These are phyloP conservation scores for Persicaria maculosa DNA, from an alignment of 148 eudicot species.

Conservation along the genomic window DNA sequence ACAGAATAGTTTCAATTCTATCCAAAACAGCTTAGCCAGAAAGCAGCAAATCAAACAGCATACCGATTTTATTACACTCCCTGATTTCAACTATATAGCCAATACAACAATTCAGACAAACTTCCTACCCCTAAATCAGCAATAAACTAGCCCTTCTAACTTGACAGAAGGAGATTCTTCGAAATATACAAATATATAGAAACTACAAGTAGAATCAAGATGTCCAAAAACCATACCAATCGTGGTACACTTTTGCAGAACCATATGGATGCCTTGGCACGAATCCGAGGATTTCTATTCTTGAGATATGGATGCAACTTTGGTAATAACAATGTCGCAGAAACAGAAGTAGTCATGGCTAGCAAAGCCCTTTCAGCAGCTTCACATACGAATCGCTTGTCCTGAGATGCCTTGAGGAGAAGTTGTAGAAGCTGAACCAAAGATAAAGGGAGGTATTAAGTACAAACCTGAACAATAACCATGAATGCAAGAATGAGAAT, in stretches of 20 bases:
- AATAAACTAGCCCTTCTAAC: neutral
- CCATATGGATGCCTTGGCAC: slow-evolving; percentile 64
- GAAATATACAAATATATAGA: neutral
- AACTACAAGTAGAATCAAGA: slow-evolving; percentile 3
- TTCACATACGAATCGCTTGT: slow-evolving; percentile 66
- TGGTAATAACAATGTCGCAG: slow-evolving; percentile 44
- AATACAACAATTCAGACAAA: neutral
- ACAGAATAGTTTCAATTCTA: neutral
- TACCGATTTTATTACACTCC: neutral
- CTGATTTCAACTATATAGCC: neutral
- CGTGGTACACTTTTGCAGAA: slow-evolving; percentile 45
- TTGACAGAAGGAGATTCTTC: neutral
- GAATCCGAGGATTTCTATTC: slow-evolving; percentile 54
- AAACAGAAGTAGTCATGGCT: slow-evolving; percentile 43
- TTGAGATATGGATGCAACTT: slow-evolving; percentile 50
- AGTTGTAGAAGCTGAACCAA: slow-evolving; percentile 50
- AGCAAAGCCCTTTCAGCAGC: slow-evolving; percentile 55
- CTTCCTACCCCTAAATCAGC: neutral
- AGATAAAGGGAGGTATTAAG: neutral
- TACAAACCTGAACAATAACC: neutral
- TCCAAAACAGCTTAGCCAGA: neutral
- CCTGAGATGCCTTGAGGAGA: slow-evolving; percentile 64
- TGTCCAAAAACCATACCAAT: slow-evolving; percentile 32
- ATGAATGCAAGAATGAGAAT: neutral
- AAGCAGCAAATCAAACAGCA: neutral